Evolutionary conservation across 2,329 filamentous ascomycete species (phyloP).

Genomic region (Colletotrichum incanum): DNA sequence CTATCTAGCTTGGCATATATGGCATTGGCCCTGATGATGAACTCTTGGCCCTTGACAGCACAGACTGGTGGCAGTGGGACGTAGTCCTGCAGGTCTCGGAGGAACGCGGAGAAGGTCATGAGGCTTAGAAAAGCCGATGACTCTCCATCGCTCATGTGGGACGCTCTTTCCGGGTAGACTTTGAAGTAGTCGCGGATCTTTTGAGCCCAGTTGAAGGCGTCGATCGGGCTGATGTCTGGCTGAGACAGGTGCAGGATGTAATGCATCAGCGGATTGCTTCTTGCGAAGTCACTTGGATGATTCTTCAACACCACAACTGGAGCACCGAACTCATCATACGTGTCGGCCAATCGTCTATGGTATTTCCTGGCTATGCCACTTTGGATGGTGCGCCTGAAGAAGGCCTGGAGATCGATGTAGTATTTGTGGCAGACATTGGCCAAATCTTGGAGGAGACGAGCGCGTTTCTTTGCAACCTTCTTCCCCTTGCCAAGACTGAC

Average conservation of each 20-base stretch:
- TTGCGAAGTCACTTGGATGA: slow-evolving; percentile 57
- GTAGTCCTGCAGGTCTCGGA: slow-evolving; percentile 54
- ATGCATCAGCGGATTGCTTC: slow-evolving; percentile 57
- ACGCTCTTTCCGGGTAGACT: not conserved
- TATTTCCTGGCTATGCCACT: slow-evolving; percentile 53
- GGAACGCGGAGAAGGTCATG: slow-evolving; percentile 56
- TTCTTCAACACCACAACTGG: slow-evolving; percentile 57
- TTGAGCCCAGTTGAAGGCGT: not conserved
- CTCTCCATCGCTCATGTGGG: not conserved
- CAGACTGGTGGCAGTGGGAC: slow-evolving; percentile 43
- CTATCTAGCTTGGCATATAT: not conserved
- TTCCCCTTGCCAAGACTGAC: slow-evolving; percentile 49
- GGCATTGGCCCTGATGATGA: slow-evolving; percentile 45
- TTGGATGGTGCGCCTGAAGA: slow-evolving; percentile 60
- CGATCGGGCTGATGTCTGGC: slow-evolving; percentile 48
- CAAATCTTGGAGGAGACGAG: slow-evolving; percentile 61
- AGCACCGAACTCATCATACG: slow-evolving; percentile 53
- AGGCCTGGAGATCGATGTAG: slow-evolving; percentile 54
- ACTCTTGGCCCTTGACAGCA: slow-evolving; percentile 49
- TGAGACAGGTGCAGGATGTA: slow-evolving; percentile 63
- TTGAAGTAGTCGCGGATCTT: not conserved
- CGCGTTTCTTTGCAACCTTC: slow-evolving; percentile 39
- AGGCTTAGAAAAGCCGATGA: slow-evolving; percentile 53
- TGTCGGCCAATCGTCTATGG: slow-evolving; percentile 59
- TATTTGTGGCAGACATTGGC: slow-evolving; percentile 63